A percentile compares a stretch with the other conserved stretches of the same genome.
These are phyloP conservation scores for Zasmidium citrigriseum DNA, from an alignment of 2,329 filamentous ascomycete species.

Conservation along the genomic window DNA sequence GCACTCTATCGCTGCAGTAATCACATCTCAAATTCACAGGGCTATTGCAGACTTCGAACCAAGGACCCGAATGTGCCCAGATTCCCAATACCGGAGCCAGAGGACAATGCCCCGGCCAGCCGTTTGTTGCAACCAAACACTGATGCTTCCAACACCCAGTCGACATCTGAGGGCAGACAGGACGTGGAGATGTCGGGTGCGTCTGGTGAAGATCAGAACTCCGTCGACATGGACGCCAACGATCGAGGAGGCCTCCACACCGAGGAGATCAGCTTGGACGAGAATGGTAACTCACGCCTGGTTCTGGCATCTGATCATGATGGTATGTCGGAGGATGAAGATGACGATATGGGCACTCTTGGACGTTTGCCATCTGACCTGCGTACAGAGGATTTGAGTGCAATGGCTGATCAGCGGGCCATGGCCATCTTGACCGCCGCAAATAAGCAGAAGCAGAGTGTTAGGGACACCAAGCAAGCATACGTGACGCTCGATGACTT, in stretches of 20 bases:
- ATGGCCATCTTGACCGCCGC: slow-evolving; percentile 6
- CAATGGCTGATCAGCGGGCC: slow-evolving; percentile 18
- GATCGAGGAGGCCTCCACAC: slow-evolving; percentile 2
- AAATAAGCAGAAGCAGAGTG: not conserved
- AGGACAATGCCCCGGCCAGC: slow-evolving; percentile 4
- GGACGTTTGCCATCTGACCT: slow-evolving; percentile 26
- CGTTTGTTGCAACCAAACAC: not conserved
- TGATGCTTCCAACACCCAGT: not conserved
- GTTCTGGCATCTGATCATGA: slow-evolving; percentile 17
- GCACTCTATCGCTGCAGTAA: slow-evolving; percentile 82
- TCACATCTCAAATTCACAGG: slow-evolving; percentile 58
- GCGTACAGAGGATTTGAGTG: slow-evolving; percentile 24
- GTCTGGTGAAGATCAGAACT: slow-evolving; percentile 6
- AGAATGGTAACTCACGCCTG: slow-evolving; percentile 8
- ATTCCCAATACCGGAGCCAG: slow-evolving; percentile 32
- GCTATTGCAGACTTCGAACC: slow-evolving; percentile 67
- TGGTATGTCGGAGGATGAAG: slow-evolving; percentile 27
- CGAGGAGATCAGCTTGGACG: slow-evolving; percentile 3
- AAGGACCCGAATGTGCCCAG: slow-evolving; percentile 26
- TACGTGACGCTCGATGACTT: slow-evolving; percentile 73
- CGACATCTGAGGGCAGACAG: slow-evolving; percentile 1
- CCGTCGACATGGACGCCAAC: not conserved
- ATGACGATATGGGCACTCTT: slow-evolving; percentile 26
- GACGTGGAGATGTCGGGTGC: slow-evolving; percentile 43
- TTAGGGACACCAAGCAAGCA: slow-evolving; percentile 36